phyloP scores from a whole-genome alignment of 768 basidiomycete genomes.

The Suillus tomentosus region DNA sequence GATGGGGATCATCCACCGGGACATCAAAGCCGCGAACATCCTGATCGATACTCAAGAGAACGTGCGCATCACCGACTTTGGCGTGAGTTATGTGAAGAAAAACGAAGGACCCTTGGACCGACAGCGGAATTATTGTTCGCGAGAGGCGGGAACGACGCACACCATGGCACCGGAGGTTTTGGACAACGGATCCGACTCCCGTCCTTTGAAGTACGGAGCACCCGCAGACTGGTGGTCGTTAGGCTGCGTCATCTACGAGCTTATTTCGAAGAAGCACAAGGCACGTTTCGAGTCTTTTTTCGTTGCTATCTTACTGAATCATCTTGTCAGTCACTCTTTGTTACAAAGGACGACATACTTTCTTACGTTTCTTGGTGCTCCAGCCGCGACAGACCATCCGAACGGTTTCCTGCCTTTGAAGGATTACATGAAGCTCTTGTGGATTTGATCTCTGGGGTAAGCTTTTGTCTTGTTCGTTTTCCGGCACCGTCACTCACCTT shows the following conservation, averaged over 20 bases:
- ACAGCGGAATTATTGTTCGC: too few relatives aligned
- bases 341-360: not conserved
- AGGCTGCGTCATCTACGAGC: not conserved
- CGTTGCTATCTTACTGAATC: not conserved
- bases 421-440: not conserved
- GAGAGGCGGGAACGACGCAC: not conserved
- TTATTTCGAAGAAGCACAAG: not conserved
- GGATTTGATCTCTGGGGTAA: not conserved
- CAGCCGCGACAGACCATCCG: not conserved
- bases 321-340: not conserved
- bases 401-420: not conserved
- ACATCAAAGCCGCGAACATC: slow-evolving; percentile 46
- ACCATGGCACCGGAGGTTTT: not conserved
- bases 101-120: not conserved
- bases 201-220: not conserved
- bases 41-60: not conserved
- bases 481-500: not conserved
- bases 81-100: not conserved
- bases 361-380: not conserved
- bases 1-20: slow-evolving; percentile 66
- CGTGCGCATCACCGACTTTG: not conserved
- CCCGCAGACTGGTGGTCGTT: not conserved
- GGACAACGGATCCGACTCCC: not conserved
- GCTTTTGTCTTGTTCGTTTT: not conserved
- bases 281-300: not conserved